Base-by-base conservation (phyloP, 768 basidiomycete genomes). In the Terana coerulea region DNA sequence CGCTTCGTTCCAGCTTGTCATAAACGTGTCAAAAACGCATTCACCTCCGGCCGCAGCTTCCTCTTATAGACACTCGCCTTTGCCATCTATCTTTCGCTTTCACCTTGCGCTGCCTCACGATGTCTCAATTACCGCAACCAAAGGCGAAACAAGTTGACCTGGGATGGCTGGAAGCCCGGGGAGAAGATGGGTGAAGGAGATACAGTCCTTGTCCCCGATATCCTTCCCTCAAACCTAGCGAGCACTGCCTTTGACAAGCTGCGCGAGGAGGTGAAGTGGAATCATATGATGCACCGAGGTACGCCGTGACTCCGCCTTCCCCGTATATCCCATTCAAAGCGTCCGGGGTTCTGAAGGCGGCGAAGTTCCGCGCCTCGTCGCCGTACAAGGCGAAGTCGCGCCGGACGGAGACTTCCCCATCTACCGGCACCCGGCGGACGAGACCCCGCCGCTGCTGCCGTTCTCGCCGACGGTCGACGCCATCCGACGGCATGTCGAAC, bases 371-470 rank as follows among this genome's bases (percentile, higher is more conserved):
- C 68, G 84, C 50, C 69, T 79, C 1, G 81, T 85, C 45, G 83
- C 83, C 1, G 82, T 84, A 22, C 70, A 85, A 61, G 83, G 83
- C 21, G 67, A 75, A 33, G 66, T 84, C n/a, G 65, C 63, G 25
- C 59, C 66, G 33, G 80, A 80, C 54, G 76, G 78, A 36, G 78
- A 86, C 59, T 83, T 80, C 62, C 89, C 90, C 4, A 74, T 91
- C 47, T 92, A 91, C 65, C 81, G 90, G 29, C 88, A 91, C 63
- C 90, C 90, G 12, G 80, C 88, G 2, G 89, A 92, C 63, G 79
- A 84, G 58, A 86, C 86, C 0, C 89, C 89, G 24, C 76, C 79
- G 2, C 73, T 90, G 25, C 66, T 68, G 11, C 76, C 78, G 1
- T 91, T 89, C 69, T 81, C 86, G 3, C 77, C 81, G 0, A 88